Conservation (phyloP, 495 filamentous ascomycete species). For the Daldinia concentrica region DNA sequence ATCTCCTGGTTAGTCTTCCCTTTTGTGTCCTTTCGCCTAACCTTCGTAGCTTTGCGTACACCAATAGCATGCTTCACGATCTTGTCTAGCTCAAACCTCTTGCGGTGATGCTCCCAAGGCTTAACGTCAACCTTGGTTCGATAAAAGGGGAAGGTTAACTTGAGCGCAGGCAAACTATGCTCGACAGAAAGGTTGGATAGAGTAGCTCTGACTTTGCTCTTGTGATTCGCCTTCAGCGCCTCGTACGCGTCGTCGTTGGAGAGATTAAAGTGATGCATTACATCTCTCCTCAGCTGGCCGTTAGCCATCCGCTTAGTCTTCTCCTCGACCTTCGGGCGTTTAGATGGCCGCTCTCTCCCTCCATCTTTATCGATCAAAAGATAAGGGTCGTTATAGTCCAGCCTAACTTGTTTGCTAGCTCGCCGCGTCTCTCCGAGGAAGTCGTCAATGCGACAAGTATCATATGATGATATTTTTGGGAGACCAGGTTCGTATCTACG, state of each 20-base stretch:
- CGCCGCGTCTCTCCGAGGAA: constrained; percentile 69
- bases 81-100: constrained; percentile 67
- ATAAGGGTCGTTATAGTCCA: constrained; percentile 92
- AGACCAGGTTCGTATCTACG: constrained; percentile 51
- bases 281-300: constrained; percentile 63
- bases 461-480: constrained; percentile 53
- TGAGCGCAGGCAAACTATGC: constrained; percentile 88
- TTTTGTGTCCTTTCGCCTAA: constrained; percentile 83
- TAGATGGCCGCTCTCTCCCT: constrained; percentile 62
- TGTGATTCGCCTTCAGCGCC: constrained; percentile 93
- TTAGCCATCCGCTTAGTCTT: constrained; percentile 65
- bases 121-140: constrained; percentile 82
- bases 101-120: constrained; percentile 91
- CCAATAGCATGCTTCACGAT: constrained; percentile 60
- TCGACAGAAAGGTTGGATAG: constrained; percentile 86
- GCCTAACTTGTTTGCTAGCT: constrained; percentile 75
- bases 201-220: constrained; percentile 92
- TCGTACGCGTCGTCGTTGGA: constrained; percentile 97
- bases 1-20: constrained; percentile 77
- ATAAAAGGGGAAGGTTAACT: constrained; percentile 94
- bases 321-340: constrained; percentile 54
- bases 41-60: constrained; percentile 67
- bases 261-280: constrained; percentile 89
- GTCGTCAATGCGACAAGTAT: constrained; percentile 58
- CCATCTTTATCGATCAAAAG: constrained; percentile 75